Conservation (phyloP, 768 basidiomycete genomes). For the Suillus hirtellus region DNA sequence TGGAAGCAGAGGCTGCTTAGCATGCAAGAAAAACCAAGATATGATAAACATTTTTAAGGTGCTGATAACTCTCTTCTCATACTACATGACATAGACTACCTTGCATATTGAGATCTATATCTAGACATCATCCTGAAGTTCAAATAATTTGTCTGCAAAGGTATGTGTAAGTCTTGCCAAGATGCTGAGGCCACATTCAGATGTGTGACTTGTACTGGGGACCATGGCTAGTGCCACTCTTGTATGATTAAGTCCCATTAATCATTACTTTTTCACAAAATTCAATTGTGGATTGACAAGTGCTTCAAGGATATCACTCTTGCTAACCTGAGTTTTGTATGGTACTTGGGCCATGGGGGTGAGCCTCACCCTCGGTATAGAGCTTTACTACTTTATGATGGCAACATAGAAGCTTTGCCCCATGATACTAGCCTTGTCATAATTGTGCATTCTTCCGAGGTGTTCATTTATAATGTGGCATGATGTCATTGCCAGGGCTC, state of each 20-base stretch:
- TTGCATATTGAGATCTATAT: not conserved
- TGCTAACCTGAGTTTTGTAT: conserved; percentile 18
- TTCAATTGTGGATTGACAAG: conserved; percentile 22
- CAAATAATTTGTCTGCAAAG: not conserved
- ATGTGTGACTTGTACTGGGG: conserved; percentile 7
- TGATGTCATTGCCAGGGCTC: conserved; percentile 5
- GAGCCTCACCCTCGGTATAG: conserved; percentile 13
- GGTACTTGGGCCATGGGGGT: conserved; percentile 25
- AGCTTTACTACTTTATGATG: not conserved
- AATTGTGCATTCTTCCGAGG: not conserved
- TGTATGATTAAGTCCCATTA: conserved; percentile 4
- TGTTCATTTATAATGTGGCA: conserved; percentile 6
- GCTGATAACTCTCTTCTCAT: not conserved
- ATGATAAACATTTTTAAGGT: not conserved
- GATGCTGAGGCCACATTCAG: conserved; percentile 4
- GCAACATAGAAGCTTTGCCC: not conserved
- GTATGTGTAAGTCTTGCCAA: conserved; percentile 2
- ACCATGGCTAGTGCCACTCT: conserved; percentile 4
- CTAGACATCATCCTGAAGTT: conserved; percentile 2
- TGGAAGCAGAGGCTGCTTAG: not conserved
- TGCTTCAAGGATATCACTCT: conserved; percentile 18
- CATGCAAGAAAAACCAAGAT: not conserved
- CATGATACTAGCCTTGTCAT: not conserved
- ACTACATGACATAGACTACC: not conserved
- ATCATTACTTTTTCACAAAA: conserved; percentile 15